A percentile compares a stretch with the other conserved stretches of the same genome.
phyloP scores from a whole-genome alignment of 164 flowering plant species.

The Hamamelis virginiana region DNA sequence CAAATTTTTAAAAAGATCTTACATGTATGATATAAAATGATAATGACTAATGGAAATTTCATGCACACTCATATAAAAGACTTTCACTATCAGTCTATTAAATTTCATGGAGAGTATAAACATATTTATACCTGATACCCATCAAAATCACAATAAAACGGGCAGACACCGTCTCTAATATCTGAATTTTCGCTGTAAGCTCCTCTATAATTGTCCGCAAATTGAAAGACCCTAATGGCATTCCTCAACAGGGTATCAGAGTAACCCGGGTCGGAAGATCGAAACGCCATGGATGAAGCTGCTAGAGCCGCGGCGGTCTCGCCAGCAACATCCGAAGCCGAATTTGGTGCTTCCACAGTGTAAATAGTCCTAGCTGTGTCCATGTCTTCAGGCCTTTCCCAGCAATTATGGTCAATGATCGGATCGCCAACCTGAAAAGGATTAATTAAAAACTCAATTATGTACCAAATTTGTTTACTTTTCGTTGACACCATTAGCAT shows the following conservation, averaged over 20 bases:
- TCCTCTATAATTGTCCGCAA: slow-evolving; percentile 78
- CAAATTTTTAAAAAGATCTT: too few relatives aligned
- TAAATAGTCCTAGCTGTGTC: slow-evolving; percentile 86
- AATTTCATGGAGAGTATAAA: neutral
- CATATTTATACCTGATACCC: slow-evolving; percentile 91
- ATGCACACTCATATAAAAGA: too few relatives aligned
- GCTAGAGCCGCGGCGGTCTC: slow-evolving; percentile 96
- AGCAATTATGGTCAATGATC: slow-evolving; percentile 71
- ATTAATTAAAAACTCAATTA: too few relatives aligned
- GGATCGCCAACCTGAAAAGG: slow-evolving; percentile 88
- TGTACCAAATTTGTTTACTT: too few relatives aligned
- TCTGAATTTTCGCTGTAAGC: slow-evolving; percentile 87
- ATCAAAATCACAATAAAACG: slow-evolving; percentile 86
- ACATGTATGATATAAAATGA: too few relatives aligned
- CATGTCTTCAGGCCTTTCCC: slow-evolving; percentile 99
- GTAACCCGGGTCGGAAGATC: slow-evolving; percentile 70
- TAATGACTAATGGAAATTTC: too few relatives aligned
- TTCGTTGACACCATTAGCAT: neutral
- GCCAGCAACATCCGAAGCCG: slow-evolving; percentile 93
- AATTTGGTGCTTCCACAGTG: slow-evolving; percentile 65
- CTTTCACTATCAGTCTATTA: too few relatives aligned
- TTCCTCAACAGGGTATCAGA: slow-evolving; percentile 60
- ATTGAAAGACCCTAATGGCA: slow-evolving; percentile 59
- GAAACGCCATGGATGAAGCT: slow-evolving; percentile 85
- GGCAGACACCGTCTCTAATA: slow-evolving; percentile 76